Evolutionary conservation across 352 stramenopile species (phyloP).

Genomic region (Globisporangium takayamanum): DNA sequence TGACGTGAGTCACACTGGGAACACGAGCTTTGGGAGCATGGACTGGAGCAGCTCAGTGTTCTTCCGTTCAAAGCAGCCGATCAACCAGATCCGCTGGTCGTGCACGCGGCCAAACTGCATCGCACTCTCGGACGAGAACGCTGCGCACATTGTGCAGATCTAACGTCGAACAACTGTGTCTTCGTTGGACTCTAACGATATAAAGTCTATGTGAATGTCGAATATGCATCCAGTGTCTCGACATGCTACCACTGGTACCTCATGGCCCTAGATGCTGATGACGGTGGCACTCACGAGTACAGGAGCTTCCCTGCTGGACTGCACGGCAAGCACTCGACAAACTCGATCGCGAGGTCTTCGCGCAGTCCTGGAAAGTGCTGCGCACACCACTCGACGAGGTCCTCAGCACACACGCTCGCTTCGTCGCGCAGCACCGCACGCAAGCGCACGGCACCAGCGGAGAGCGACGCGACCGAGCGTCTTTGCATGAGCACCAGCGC

Average conservation of each 20-base stretch:
- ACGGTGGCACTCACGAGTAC: constrained; percentile 22
- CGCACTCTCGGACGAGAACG: constrained; percentile 92
- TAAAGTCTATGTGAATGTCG: no score
- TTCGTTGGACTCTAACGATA: no score
- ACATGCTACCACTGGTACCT: neutral
- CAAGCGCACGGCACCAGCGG: constrained; percentile 15
- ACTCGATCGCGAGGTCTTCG: constrained; percentile 37
- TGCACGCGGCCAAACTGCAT: constrained; percentile 93
- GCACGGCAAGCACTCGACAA: constrained; percentile 64
- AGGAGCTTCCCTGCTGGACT: constrained; percentile 83
- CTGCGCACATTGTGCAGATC: constrained; percentile 91
- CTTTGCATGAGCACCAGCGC: constrained; percentile 43
- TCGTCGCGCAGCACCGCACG: constrained; percentile 30
- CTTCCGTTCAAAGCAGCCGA: constrained; percentile 59
- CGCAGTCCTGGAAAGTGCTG: constrained; percentile 27
- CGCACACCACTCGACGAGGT: constrained; percentile 33
- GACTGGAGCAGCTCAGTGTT: constrained; percentile 40
- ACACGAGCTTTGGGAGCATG: constrained; percentile 16
- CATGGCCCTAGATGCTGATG: neutral
- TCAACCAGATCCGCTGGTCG: constrained; percentile 90
- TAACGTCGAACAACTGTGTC: constrained; percentile 15
- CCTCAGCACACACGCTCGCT: constrained; percentile 15
- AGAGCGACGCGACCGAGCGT: neutral
- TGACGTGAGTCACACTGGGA: constrained; percentile 15
- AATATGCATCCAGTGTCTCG: neutral